Base-by-base conservation (phyloP, 495 filamentous ascomycete species). In the Penicillium longicatenatum region DNA sequence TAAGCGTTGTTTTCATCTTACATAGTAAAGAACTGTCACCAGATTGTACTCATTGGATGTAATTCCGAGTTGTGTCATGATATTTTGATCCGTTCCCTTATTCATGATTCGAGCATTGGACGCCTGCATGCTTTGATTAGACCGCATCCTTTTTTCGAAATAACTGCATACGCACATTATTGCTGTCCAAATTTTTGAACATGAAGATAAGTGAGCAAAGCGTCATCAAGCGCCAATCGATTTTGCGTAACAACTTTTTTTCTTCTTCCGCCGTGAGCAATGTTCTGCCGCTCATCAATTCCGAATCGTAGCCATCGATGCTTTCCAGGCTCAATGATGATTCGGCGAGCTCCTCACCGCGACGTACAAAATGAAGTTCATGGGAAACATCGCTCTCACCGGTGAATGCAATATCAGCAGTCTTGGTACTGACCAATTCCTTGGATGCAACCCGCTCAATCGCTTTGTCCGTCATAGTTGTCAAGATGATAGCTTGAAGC, bases 201-300 rank as follows among this genome's bases (percentile, higher is more conserved):
- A 78, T 68, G 57, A 75, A 80, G 14, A 80, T 75, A 1, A 79
- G 48, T 5, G 75, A 72, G 14, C 70, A 71, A 10, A 80, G 59
- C 8, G 75, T 70, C 65, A 79, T 73, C 1, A 79, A 58, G 17
- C 72, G 73, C 75, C 72, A 78, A 50, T 79, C 77, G n/a, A 78
- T 74, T 19, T 74, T 66, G 7, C 73, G 68, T 12, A 79, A 60
- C 9, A 79, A 54, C 29, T 65, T 76, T 50, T 73, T 76, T 50
- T 79, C 77, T 54, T 79, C 76, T 19, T 67, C 70, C 43, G 19
- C 54, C 1, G 70, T 79, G 2, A 81, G 61, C 2, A 67, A 52
- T 5, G 70, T 68, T 9, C 76, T 66, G 4, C 66, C 76, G 45
- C 58, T 66, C 75, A 80, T 80, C 8, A 70, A 69, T 20, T 70